Evolutionary conservation across 2,329 filamentous ascomycete species (phyloP).

Genomic region (Diaporthe australafricana): DNA sequence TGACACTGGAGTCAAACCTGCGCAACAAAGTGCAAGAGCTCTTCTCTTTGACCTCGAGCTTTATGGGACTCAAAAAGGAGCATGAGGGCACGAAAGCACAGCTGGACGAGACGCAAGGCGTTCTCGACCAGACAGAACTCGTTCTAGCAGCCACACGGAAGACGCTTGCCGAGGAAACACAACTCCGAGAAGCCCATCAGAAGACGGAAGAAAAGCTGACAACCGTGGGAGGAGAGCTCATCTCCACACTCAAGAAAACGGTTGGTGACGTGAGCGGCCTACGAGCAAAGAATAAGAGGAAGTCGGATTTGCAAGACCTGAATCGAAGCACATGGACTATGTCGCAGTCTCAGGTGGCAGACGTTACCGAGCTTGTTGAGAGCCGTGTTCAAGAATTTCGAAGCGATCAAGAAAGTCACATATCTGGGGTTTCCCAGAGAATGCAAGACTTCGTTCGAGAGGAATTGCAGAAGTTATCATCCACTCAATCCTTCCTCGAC

Average conservation of each 20-base stretch:
- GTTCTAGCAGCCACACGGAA: slow-evolving; percentile 82
- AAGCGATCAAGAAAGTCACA: slow-evolving; percentile 76
- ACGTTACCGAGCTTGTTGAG: slow-evolving; percentile 83
- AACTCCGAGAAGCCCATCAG: slow-evolving; percentile 85
- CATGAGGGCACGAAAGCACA: slow-evolving; percentile 80
- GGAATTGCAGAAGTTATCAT: slow-evolving; percentile 78
- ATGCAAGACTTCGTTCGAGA: slow-evolving; percentile 82
- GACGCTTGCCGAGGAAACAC: slow-evolving; percentile 81
- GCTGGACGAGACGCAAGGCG: slow-evolving; percentile 82
- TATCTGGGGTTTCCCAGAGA: slow-evolving; percentile 74
- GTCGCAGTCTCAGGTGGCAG: slow-evolving; percentile 79
- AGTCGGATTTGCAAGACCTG: slow-evolving; percentile 82
- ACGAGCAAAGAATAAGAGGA: slow-evolving; percentile 86
- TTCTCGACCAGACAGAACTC: slow-evolving; percentile 89
- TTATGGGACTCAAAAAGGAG: slow-evolving; percentile 90
- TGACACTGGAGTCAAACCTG: slow-evolving; percentile 89
- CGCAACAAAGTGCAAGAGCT: slow-evolving; percentile 95
- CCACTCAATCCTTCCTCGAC: slow-evolving; percentile 77
- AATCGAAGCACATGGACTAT: slow-evolving; percentile 85
- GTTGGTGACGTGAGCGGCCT: slow-evolving; percentile 84
- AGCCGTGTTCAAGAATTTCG: slow-evolving; percentile 79
- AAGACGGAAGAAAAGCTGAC: slow-evolving; percentile 84
- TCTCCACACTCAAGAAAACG: slow-evolving; percentile 81
- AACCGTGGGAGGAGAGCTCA: slow-evolving; percentile 78
- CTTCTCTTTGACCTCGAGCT: slow-evolving; percentile 85